Percentiles rank a stretch among this genome's conserved stretches.
Conservation (phyloP, 1,284 basidiomycete species). For the Naganishia albida region DNA sequence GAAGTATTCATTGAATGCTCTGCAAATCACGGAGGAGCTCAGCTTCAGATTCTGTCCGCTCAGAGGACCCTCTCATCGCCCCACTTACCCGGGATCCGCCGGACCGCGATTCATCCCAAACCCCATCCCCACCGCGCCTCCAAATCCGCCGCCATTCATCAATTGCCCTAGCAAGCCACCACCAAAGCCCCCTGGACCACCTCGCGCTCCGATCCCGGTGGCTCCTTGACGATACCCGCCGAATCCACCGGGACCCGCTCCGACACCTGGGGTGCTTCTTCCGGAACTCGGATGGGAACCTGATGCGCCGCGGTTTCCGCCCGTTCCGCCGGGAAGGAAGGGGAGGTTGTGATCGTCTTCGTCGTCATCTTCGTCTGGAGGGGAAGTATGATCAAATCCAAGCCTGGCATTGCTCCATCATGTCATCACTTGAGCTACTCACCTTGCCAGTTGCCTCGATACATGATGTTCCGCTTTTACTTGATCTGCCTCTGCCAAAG, state of each 20-base stretch:
- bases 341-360: slow-evolving; percentile 21
- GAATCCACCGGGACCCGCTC: slow-evolving; percentile 1
- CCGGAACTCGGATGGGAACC: slow-evolving; percentile 14
- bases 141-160: slow-evolving; percentile 18
- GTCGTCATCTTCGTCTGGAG: slow-evolving; percentile 8
- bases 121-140: slow-evolving; percentile 19
- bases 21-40: slow-evolving; percentile 25
- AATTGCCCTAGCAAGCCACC: slow-evolving; percentile 20
- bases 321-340: slow-evolving; percentile 4
- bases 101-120: slow-evolving; percentile 21
- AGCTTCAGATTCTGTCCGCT: not conserved
- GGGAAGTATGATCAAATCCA: too few species aligned
- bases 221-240: slow-evolving; percentile 21
- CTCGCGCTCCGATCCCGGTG: slow-evolving; percentile 19
- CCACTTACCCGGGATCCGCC: slow-evolving; percentile 24
- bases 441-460: slow-evolving; percentile 22
- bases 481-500: too few species aligned
- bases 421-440: not conserved
- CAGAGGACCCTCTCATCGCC: too few species aligned
- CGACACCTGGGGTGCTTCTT: slow-evolving; percentile 10
- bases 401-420: not conserved
- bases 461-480: slow-evolving; percentile 2
- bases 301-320: slow-evolving; percentile 16
- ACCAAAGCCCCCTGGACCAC: slow-evolving; percentile 23
- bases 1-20: slow-evolving; percentile 54